Evolutionary conservation across 495 filamentous ascomycete species (phyloP).

Genomic region (Penicillium daleae): DNA sequence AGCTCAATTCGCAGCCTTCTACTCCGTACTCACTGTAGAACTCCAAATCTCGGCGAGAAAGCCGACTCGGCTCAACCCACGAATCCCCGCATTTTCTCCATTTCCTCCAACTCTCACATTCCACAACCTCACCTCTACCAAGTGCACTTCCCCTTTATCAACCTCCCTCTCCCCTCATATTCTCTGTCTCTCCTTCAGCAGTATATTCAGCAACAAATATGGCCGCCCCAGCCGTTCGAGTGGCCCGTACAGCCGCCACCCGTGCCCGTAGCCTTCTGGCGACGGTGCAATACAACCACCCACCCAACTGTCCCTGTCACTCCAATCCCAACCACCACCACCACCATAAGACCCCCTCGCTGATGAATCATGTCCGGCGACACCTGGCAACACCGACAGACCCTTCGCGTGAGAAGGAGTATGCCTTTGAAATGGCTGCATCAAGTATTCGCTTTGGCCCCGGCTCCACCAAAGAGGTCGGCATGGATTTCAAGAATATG

Average conservation of each 20-base stretch:
- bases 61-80: conserved; percentile 22
- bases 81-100: conserved; percentile 33
- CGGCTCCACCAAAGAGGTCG: conserved; percentile 94
- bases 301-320: conserved; percentile 90
- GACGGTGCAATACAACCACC: conserved; percentile 88
- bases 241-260: conserved; percentile 69
- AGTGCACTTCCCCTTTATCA: conserved; percentile 14
- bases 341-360: conserved; percentile 53
- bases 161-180: conserved; percentile 11
- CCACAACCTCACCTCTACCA: conserved; percentile 3
- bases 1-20: not conserved
- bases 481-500: conserved; percentile 97
- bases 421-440: conserved; percentile 97
- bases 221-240: conserved; percentile 60
- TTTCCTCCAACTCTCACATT: conserved; percentile 34
- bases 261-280: conserved; percentile 82
- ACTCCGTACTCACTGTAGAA: not conserved
- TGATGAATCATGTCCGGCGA: conserved; percentile 60
- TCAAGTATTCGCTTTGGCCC: conserved; percentile 92
- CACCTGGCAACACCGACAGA: conserved; percentile 76
- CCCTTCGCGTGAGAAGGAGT: conserved; percentile 78
- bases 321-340: conserved; percentile 78
- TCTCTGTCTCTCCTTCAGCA: conserved; percentile 12
- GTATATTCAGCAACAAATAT: conserved; percentile 23
- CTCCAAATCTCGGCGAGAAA: conserved; percentile 27